Evolutionary conservation across 306 rosid genomes (phyloP), one percentile per base, ranked within the genome.

Genomic region (Sechiopsis laciniata): DNA sequence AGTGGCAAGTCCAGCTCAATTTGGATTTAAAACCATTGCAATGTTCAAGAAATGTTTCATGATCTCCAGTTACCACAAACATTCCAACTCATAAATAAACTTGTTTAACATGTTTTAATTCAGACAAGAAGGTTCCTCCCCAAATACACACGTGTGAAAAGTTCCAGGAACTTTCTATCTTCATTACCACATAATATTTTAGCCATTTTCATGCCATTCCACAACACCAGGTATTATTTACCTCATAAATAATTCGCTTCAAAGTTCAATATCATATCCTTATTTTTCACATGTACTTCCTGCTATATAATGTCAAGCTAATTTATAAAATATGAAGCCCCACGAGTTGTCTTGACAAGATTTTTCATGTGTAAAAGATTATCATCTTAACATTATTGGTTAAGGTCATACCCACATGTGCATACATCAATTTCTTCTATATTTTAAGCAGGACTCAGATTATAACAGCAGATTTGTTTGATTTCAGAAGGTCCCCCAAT

Each of bases 1-100:
- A 24, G 65, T 59, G 42, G 65, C 14, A 26, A 59, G 40, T 59
- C 65, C 65, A 59, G 42, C 65, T 61, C 20, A 40, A 8, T 29
- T 61, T 61, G 48, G 68, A 61, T 61, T 11, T 7, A 61, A 61
- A 61, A 61, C 68, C 48, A 29, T 65, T 20, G 76, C 65, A 6
- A 54, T 76, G 81, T 73, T 61, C 19, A 13, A 76, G 83, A 67
- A 60, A 73, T 77, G 73, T 66, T 74, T 77, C 83, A 60, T 4
- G 71, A 42, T 65, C 54, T 65, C 2, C n/a, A 65, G 52, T 73
- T 51, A 53, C 78, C 79, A 76, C 51, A 77, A 50, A 64, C 54
- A 35, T 26, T 66, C 72, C 80, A 82, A 75, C 82, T 76, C 77
- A 78, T 51, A 42, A 37, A 66, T 40, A 55, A 72, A 17, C 21